Percentiles rank a stretch among this genome's conserved stretches.
phyloP scores from a whole-genome alignment of 139 green algal species.

The Chlorella ohadii region DNA sequence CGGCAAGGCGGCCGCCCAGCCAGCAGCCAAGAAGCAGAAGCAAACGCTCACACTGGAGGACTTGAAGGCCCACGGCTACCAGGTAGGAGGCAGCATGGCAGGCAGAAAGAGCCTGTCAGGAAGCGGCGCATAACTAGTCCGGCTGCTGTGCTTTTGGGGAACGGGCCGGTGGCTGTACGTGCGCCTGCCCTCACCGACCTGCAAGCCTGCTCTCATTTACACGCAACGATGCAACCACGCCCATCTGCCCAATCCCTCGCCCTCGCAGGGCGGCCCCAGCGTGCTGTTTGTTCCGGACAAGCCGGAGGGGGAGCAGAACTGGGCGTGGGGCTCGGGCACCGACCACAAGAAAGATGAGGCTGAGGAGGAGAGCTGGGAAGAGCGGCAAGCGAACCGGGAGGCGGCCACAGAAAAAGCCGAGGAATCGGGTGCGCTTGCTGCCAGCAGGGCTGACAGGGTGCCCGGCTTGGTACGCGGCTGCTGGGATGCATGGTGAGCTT shows the following conservation, averaged over 20 bases:
- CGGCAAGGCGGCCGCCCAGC: neutral
- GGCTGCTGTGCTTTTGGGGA: too few species aligned
- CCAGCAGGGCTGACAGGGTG: too few species aligned
- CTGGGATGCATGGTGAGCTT: too few species aligned
- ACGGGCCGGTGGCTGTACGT: too few species aligned
- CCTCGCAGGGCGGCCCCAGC: neutral
- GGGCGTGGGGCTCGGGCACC: slow-evolving; percentile 6
- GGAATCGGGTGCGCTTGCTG: neutral
- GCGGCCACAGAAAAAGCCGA: slow-evolving; percentile 2
- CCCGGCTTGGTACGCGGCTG: too few species aligned
- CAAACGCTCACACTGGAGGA: slow-evolving; percentile 13
- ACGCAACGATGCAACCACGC: too few species aligned
- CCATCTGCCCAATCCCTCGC: too few species aligned
- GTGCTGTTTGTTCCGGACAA: slow-evolving; percentile 17
- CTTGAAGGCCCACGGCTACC: slow-evolving; percentile 13
- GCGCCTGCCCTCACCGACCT: too few species aligned
- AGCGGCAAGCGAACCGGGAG: slow-evolving; percentile 21
- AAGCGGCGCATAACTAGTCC: neutral
- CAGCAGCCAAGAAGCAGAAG: slow-evolving; percentile 12
- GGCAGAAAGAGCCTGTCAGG: neutral
- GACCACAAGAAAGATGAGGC: neutral
- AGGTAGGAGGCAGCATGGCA: neutral
- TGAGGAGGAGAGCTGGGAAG: slow-evolving; percentile 8
- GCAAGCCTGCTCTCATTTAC: too few species aligned
- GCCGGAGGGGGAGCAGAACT: slow-evolving; percentile 6